Conservation (phyloP, 441 rosid genomes). For the Pelargonium exstipulatum region DNA sequence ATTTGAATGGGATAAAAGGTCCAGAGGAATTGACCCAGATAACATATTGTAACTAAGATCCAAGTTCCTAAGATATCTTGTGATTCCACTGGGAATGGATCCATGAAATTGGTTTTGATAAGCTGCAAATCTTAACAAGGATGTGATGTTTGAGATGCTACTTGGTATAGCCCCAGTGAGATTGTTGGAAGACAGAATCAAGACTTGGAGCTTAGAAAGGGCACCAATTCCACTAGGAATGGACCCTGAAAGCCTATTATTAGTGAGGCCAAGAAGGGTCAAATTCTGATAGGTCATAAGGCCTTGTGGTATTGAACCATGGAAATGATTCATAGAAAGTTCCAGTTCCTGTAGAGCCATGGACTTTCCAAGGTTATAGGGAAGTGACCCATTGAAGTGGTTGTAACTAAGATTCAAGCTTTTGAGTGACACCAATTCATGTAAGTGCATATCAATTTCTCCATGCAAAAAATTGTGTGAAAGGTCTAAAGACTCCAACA, state of each 20-base stretch:
- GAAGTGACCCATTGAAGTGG: conserved; percentile 33
- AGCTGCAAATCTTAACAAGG: conserved; percentile 55
- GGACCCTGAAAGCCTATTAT: conserved; percentile 37
- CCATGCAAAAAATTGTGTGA: conserved; percentile 39
- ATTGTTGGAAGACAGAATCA: conserved; percentile 46
- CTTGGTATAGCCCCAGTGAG: conserved; percentile 44
- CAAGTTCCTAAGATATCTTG: conserved; percentile 32
- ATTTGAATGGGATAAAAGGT: conserved; percentile 32
- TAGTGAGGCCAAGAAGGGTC: conserved; percentile 46
- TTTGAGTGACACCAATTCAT: conserved; percentile 40
- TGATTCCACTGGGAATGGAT: conserved; percentile 41
- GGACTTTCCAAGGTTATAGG: conserved; percentile 32
- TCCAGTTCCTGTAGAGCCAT: conserved; percentile 37
- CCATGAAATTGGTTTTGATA: conserved; percentile 44
- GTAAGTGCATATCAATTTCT: conserved; percentile 34
- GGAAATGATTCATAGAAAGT: conserved; percentile 35
- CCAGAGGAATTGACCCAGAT: conserved; percentile 40
- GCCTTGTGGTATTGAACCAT: conserved; percentile 43
- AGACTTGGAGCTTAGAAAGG: conserved; percentile 38
- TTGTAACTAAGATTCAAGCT: conserved; percentile 46
- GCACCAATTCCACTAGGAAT: conserved; percentile 45
- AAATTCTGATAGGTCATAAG: conserved; percentile 35
- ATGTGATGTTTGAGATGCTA: conserved; percentile 34
- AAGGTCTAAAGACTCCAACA: conserved; percentile 49
- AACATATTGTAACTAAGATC: conserved; percentile 62